phyloP scores from a whole-genome alignment of 108 stramenopile genomes.

The Cyclostephanos tholiformis region DNA sequence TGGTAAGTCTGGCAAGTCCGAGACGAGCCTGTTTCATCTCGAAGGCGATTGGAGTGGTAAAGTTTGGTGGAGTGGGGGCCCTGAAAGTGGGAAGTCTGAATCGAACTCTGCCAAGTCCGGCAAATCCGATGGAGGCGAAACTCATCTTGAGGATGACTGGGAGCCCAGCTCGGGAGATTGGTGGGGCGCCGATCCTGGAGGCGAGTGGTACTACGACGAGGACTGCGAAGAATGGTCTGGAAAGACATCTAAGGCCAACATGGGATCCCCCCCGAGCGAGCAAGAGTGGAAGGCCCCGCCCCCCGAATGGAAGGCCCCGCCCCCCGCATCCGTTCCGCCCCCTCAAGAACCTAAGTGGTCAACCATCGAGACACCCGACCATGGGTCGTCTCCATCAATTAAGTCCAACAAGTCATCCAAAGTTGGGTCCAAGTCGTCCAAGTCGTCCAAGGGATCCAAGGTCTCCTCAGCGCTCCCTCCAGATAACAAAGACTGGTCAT shows the following conservation, averaged over 20 bases:
- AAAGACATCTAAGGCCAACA: neutral
- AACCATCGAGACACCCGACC: neutral
- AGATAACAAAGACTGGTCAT: neutral
- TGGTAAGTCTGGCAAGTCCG: neutral
- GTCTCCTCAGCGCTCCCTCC: neutral
- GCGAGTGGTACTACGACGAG: neutral
- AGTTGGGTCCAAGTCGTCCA: neutral
- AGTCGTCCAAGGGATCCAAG: neutral
- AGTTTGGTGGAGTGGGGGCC: neutral
- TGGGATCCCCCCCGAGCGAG: neutral
- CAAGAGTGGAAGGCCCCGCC: too few species aligned
- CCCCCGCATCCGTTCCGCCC: neutral
- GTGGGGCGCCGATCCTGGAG: neutral
- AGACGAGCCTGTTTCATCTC: too few species aligned
- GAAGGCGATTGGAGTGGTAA: too few species aligned
- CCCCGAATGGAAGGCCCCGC: too few species aligned
- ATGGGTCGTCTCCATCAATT: neutral
- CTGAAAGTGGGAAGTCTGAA: neutral
- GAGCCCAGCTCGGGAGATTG: neutral
- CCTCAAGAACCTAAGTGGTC: neutral
- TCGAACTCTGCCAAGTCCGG: neutral
- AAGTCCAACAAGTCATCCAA: neutral
- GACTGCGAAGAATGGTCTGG: neutral
- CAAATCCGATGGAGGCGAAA: slow-evolving; percentile 3
- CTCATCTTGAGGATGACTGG: neutral